phyloP scores from a whole-genome alignment of 2,329 filamentous ascomycete genomes.

The Fusarium compactum region DNA sequence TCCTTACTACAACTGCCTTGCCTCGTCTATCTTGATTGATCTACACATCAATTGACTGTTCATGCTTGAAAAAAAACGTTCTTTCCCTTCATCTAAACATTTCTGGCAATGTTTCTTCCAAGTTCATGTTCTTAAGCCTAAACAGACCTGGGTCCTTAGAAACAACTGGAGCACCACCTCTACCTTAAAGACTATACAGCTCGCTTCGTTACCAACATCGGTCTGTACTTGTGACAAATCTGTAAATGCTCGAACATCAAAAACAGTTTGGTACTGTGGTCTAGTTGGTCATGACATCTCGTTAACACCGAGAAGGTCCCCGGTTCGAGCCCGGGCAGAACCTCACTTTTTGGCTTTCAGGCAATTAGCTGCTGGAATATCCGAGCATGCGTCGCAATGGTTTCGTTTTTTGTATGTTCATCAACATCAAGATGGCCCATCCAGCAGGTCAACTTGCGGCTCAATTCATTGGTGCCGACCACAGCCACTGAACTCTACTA shows the following conservation, averaged over 20 bases:
- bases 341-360: neutral
- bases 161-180: neutral
- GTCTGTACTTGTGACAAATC: neutral
- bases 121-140: neutral
- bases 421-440: no score
- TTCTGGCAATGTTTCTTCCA: neutral
- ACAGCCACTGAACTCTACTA: no score
- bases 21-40: neutral
- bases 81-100: neutral
- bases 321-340: neutral
- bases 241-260: neutral
- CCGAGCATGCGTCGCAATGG: no score
- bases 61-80: neutral
- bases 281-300: neutral
- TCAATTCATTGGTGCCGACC: no score
- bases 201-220: neutral
- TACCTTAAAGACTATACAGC: neutral
- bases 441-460: no score
- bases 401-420: no score
- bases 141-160: neutral
- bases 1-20: neutral
- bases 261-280: neutral
- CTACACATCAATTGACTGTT: neutral
- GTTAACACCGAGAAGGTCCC: neutral
- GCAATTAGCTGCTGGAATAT: neutral